Evolutionary conservation across 129 eudicot species (phyloP).

Genomic region (Calendula officinalis): DNA sequence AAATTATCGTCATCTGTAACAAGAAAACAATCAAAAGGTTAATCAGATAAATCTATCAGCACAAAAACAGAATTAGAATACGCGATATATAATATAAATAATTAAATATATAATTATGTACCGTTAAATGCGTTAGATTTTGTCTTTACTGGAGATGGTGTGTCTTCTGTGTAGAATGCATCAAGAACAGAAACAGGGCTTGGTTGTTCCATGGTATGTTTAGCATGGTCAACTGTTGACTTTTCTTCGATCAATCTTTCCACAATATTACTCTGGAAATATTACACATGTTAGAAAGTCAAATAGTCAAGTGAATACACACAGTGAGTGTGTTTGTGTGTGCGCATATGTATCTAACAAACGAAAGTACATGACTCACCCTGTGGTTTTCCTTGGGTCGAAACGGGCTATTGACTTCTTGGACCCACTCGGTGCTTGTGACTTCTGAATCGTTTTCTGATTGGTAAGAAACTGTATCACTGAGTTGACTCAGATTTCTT

Average conservation of each 20-base stretch:
- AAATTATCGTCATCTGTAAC: slow-evolving; percentile 48
- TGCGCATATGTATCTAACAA: not conserved
- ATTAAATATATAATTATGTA: slow-evolving; percentile 4
- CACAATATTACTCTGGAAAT: slow-evolving; percentile 38
- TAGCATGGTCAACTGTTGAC: slow-evolving; percentile 44
- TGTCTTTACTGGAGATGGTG: slow-evolving; percentile 89
- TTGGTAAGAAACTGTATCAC: slow-evolving; percentile 59
- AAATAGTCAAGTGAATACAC: not conserved
- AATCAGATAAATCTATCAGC: slow-evolving; percentile 5
- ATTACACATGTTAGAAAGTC: slow-evolving; percentile 22
- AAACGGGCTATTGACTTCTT: slow-evolving; percentile 34
- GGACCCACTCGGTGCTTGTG: slow-evolving; percentile 42
- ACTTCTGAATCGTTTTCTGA: slow-evolving; percentile 59
- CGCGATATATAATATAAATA: not conserved
- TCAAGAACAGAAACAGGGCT: slow-evolving; percentile 97
- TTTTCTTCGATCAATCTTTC: slow-evolving; percentile 45
- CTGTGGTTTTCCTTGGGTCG: slow-evolving; percentile 35
- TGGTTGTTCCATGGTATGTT: slow-evolving; percentile 65
- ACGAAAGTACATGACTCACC: slow-evolving; percentile 28
- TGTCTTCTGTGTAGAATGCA: slow-evolving; percentile 71
- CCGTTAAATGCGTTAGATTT: slow-evolving; percentile 63
- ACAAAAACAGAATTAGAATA: not conserved
- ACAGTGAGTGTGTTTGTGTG: slow-evolving; percentile 16
- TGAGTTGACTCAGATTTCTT: slow-evolving; percentile 39
- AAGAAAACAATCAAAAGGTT: slow-evolving; percentile 12